A percentile compares a stretch with the other conserved stretches of the same genome.
phyloP scores from a whole-genome alignment of 2,329 filamentous ascomycete genomes.

The Phialocephala sp. region DNA sequence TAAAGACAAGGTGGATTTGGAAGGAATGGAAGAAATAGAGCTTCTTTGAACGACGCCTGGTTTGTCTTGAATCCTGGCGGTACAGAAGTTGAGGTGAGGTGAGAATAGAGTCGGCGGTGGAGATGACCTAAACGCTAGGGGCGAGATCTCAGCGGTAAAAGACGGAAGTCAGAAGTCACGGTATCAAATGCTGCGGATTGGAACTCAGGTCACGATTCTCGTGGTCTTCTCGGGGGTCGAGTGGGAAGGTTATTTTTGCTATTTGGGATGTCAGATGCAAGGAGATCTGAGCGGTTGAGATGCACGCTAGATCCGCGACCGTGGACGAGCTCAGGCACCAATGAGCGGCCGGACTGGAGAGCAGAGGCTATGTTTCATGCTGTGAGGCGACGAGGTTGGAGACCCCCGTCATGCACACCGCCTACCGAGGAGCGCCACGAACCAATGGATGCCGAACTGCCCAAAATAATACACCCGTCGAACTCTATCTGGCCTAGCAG shows the following conservation, averaged over 20 bases:
- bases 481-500: not conserved
- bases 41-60: not conserved
- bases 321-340: not conserved
- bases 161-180: not conserved
- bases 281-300: slow-evolving; percentile 7
- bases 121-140: slow-evolving; percentile 4
- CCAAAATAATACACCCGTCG: not conserved
- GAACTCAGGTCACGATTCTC: not conserved
- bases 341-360: not conserved
- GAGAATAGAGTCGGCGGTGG: not conserved
- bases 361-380: not conserved
- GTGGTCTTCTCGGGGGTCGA: not conserved
- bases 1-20: not conserved
- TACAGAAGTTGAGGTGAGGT: not conserved
- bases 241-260: not conserved
- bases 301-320: not conserved
- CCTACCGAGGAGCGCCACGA: not conserved
- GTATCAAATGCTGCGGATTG: not conserved
- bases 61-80: not conserved
- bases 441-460: not conserved
- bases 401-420: not conserved
- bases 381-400: not conserved
- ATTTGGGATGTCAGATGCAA: not conserved
- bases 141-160: not conserved
- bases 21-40: not conserved